These are phyloP conservation scores for Xerocomus potaroensis DNA, from an alignment of 768 basidiomycete species.

Conservation along the genomic window DNA sequence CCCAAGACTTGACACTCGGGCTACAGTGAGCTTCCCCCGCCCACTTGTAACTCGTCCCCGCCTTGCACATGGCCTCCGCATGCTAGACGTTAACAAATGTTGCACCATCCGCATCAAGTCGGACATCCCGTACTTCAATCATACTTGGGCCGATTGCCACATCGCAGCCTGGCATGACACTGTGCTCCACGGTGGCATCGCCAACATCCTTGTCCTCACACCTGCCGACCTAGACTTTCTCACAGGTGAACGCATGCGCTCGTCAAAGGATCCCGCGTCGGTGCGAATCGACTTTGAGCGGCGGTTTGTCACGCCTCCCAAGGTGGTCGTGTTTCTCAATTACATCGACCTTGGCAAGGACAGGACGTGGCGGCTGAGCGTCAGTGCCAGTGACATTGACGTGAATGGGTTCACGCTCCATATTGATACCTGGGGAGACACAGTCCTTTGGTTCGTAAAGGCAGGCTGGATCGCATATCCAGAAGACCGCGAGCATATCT, in stretches of 20 bases:
- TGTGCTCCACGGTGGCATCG: not conserved
- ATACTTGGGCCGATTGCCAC: slow-evolving; percentile 6
- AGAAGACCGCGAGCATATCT: slow-evolving; percentile 17
- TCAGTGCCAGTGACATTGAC: slow-evolving; percentile 8
- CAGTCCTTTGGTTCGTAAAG: not conserved
- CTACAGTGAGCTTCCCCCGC: slow-evolving; percentile 10
- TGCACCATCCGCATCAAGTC: slow-evolving; percentile 12
- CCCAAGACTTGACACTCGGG: slow-evolving; percentile 7
- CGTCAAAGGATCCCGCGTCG: not conserved
- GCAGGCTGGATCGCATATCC: slow-evolving; percentile 21
- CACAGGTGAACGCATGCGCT: slow-evolving; percentile 8
- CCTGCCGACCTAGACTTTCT: slow-evolving; percentile 14
- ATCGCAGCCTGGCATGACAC: slow-evolving; percentile 1
- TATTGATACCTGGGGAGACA: slow-evolving; percentile 11
- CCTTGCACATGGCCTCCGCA: slow-evolving; percentile 12
- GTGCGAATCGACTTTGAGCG: slow-evolving; percentile 11
- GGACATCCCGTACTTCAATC: slow-evolving; percentile 1
- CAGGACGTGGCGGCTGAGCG: slow-evolving; percentile 7
- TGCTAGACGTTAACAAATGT: slow-evolving; percentile 2
- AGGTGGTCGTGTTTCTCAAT: slow-evolving; percentile 14
- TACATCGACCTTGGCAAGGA: slow-evolving; percentile 7
- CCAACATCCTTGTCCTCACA: slow-evolving; percentile 3
- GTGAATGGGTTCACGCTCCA: slow-evolving; percentile 13
- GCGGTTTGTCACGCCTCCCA: slow-evolving; percentile 13
- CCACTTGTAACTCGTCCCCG: slow-evolving; percentile 14